These are phyloP conservation scores for Boletus huronensis DNA, from an alignment of 768 basidiomycete species.

Conservation along the genomic window DNA sequence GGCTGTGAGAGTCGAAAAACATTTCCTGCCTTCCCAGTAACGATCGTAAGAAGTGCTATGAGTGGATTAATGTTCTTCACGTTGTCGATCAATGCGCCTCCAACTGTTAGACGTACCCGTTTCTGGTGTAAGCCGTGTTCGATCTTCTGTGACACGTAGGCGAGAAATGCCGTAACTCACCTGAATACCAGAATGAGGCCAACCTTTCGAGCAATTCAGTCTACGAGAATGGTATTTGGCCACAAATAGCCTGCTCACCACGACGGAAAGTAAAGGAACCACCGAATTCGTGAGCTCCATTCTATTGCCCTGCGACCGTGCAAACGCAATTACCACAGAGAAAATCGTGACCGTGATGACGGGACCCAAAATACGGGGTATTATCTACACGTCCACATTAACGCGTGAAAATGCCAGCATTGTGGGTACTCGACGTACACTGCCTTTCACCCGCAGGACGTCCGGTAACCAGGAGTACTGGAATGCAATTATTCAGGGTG, in stretches of 20 bases:
- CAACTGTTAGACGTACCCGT: slow-evolving; percentile 47
- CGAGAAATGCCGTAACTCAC: slow-evolving; percentile 35
- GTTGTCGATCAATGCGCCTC: not conserved
- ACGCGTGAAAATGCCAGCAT: not conserved
- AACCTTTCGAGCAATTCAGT: slow-evolving; percentile 45
- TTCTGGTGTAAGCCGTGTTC: slow-evolving; percentile 39
- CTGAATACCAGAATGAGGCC: slow-evolving; percentile 87
- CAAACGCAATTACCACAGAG: slow-evolving; percentile 58
- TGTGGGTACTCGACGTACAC: slow-evolving; percentile 45
- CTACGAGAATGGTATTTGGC: not conserved
- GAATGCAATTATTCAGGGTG: not conserved
- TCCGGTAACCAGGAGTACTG: slow-evolving; percentile 91
- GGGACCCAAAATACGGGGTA: slow-evolving; percentile 70
- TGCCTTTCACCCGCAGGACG: slow-evolving; percentile 79
- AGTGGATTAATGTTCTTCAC: not conserved
- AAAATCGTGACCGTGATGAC: slow-evolving; percentile 82
- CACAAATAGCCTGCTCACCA: slow-evolving; percentile 49
- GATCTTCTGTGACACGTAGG: not conserved
- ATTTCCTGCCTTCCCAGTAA: slow-evolving; percentile 86
- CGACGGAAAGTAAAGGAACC: slow-evolving; percentile 84
- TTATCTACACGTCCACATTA: slow-evolving; percentile 45
- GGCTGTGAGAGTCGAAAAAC: slow-evolving; percentile 68
- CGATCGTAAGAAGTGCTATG: slow-evolving; percentile 80
- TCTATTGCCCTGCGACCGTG: slow-evolving; percentile 51
- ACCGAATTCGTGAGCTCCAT: slow-evolving; percentile 78